phyloP scores from a whole-genome alignment of 495 filamentous ascomycete genomes.

The Thermothielavioides terrestris region DNA sequence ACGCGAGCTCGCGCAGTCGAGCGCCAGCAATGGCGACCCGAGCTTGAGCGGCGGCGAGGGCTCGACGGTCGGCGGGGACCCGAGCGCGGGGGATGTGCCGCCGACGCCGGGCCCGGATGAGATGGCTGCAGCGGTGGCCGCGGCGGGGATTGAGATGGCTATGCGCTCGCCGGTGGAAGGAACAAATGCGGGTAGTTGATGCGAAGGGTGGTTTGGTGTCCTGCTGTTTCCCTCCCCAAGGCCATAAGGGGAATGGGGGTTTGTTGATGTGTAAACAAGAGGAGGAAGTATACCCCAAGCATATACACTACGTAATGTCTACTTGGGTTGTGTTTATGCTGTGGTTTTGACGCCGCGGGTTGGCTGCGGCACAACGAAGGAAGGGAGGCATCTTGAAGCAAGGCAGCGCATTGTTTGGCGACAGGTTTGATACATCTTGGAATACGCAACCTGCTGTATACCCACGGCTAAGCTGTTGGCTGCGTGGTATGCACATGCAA shows the following conservation, averaged over 20 bases:
- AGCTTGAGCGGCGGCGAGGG: constrained; percentile 1
- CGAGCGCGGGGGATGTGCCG: constrained; percentile 8
- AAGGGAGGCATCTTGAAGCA: background rate
- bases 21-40: constrained; percentile 17
- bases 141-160: constrained; percentile 4
- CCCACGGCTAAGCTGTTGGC: too few species aligned
- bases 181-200: background rate
- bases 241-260: background rate
- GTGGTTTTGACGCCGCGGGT: too few species aligned
- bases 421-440: background rate
- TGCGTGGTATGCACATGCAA: background rate
- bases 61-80: background rate
- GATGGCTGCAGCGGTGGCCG: constrained; percentile 11
- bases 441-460: background rate
- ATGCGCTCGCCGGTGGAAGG: background rate
- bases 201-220: too few species aligned
- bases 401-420: background rate
- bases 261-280: background rate
- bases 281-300: constrained; percentile 2
- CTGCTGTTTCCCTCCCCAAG: too few species aligned
- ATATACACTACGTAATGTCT: constrained; percentile 12
- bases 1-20: constrained; percentile 42
- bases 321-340: constrained; percentile 4
- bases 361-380: too few species aligned
- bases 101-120: constrained; percentile 12